Conservation (phyloP, 768 basidiomycete genomes). For the Kwoniella dejecticola region DNA sequence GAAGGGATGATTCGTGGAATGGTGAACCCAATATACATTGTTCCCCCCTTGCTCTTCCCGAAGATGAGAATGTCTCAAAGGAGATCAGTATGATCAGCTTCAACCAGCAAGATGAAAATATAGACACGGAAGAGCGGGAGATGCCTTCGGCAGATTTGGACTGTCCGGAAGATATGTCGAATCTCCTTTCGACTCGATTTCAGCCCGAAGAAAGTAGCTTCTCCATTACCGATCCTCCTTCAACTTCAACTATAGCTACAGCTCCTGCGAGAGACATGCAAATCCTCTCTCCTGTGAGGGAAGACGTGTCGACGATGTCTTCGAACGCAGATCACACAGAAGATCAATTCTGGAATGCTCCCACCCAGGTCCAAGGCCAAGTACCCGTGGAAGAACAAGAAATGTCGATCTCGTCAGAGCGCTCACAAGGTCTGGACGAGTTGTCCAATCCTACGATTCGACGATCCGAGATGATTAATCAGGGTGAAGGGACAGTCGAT, state of each 20-base stretch:
- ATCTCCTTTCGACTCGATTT: conserved; percentile 38
- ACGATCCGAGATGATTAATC: conserved; percentile 6
- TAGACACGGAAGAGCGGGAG: too few species aligned
- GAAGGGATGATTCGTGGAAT: conserved; percentile 37
- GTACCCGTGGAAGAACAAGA: neutral
- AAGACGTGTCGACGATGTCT: too few species aligned
- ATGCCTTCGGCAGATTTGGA: conserved; percentile 30
- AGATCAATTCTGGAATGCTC: conserved; percentile 11
- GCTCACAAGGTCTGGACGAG: conserved; percentile 11
- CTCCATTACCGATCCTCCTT: conserved; percentile 10
- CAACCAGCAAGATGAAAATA: too few species aligned
- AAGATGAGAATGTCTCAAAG: conserved; percentile 19
- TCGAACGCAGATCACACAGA: neutral
- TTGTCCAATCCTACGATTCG: conserved; percentile 37
- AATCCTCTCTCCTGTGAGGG: conserved; percentile 8
- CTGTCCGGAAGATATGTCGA: conserved; percentile 45
- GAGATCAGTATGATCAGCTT: conserved; percentile 31
- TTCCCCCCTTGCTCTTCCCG: conserved; percentile 34
- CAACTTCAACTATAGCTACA: neutral
- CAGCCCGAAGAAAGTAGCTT: conserved; percentile 22
- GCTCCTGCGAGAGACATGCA: neutral
- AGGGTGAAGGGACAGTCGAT: neutral
- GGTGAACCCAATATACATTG: conserved; percentile 38
- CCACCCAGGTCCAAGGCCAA: neutral
- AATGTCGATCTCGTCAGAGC: conserved; percentile 1